Evolutionary conservation across 352 stramenopile species (phyloP), one percentile per base, ranked within the genome.

Genomic region (Thalassiosira hispida): DNA sequence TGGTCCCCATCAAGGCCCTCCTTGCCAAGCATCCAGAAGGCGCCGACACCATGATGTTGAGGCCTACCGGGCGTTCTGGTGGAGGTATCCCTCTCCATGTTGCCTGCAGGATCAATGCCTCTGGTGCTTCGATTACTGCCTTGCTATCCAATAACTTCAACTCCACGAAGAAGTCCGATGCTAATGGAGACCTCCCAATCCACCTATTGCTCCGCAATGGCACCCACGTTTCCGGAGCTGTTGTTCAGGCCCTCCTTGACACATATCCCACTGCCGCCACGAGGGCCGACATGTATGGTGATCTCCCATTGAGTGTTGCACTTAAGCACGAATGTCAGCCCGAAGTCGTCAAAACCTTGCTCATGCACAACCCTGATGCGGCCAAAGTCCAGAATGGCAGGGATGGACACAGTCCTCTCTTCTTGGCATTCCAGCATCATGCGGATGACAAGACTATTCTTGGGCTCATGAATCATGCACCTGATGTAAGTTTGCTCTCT

Each of bases 401-500:
- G 38, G 86, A 91, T 51, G 84, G 90, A 0, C 90, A 93, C 55
- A 90, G 77, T 71, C 69, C 84, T 64, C 56, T 94, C 0, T 89
- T 90, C 61, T 73, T 94, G 18, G 86, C 90, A 11, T 94, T 94
- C 49, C 76, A 90, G 46, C 78, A 94, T 56, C 73, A 90, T 77
- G 90, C 90, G 2, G 87, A 92, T 60, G 90, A 94, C 75, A 77
- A 88, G 59, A 92, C 86, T n/a, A 93, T 94, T 53, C 83, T 94
- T 66, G 87, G 86, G 14, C 42, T 94, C 0, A 77, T 94, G 44
- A 94, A 94, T 67, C 90, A 94, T 80, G 87, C 90, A 35, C 90
- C 90, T 27, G 86, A 92, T 60, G 75, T 84, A 57, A 81, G 79
- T 80, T 55, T 51, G 20, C 4, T 40, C 23, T 61, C 12, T 53